Conservation (phyloP, 148 eudicot species). For the Pouteria glomerata region DNA sequence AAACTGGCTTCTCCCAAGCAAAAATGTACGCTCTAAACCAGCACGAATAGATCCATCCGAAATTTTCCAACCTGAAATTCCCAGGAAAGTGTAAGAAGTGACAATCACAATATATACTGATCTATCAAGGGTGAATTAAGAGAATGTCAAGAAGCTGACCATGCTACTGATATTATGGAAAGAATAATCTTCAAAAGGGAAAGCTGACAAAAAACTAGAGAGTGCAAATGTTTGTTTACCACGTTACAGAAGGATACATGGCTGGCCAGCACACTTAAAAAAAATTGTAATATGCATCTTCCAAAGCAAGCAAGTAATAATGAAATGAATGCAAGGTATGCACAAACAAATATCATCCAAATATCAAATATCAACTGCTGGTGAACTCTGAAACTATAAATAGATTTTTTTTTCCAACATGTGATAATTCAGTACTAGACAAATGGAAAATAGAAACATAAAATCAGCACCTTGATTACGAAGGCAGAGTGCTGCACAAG, state of each 20-base stretch:
- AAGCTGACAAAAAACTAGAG: background rate
- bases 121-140: background rate
- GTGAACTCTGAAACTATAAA: background rate
- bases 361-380: too few relatives aligned
- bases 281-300: too few relatives aligned
- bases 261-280: too few relatives aligned
- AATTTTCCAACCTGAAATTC: constrained; percentile 69
- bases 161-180: background rate
- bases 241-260: too few relatives aligned
- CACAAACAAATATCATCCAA: background rate
- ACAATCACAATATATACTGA: background rate
- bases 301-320: too few relatives aligned
- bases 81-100: constrained; percentile 1
- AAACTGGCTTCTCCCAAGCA: constrained; percentile 91
- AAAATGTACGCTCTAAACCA: constrained; percentile 61
- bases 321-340: background rate
- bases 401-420: background rate
- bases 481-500: constrained; percentile 83
- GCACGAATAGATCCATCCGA: constrained; percentile 55
- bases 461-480: constrained; percentile 58
- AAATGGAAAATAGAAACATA: background rate
- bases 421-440: background rate
- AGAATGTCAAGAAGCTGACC: background rate
- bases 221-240: too few relatives aligned
- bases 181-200: background rate